Evolutionary conservation across 441 rosid species (phyloP), one percentile per base, ranked within the genome.

Genomic region (Flueggea neowawraea): DNA sequence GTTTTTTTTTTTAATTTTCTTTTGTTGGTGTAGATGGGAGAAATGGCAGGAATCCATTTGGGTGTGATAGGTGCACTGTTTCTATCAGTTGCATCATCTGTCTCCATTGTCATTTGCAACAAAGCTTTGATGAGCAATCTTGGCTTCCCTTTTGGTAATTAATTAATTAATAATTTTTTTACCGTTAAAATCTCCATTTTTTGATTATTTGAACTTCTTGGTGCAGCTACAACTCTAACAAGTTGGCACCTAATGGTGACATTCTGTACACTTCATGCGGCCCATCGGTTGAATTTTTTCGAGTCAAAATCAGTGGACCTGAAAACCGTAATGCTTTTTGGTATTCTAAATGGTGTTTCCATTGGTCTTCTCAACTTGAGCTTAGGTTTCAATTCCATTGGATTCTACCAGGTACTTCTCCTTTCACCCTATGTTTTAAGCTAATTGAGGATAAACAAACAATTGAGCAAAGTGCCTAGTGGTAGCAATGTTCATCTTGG

Each of bases 221-320:
- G 4, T 63, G 75, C 72, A 95, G 99, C 99, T 41, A 87, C 97
- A 39, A 91, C 99, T 10, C 73, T 95, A 7, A 95, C 99, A n/a
- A 95, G 99, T 63, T 91, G 99, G 99, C 99, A 95, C 68, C 79
- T 95, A 33, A 80, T 89, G 87, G 97, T 95, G 53, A 95, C 99
- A 58, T 91, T 82, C 69, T 84, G 95, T 76, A 86, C 99, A 2
- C 96, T 91, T 45, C 94, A 95, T 45, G 91, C 66, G 32, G 97
- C 99, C 4, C 90, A 82, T 49, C 82, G 85, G 31, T 75, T 91
- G n/a, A 88, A 88, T 61, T 78, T 91, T 64, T 91, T 95, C 16
- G 97, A 95, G 79, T 81, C 78, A 52, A 95, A 95, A 66, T 39
- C 92, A 5, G 75, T 91, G 31, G 99, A 95, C 76, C 76, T 76